These are phyloP conservation scores for Petrea volubilis DNA, from an alignment of 257 asterid species.

Conservation along the genomic window DNA sequence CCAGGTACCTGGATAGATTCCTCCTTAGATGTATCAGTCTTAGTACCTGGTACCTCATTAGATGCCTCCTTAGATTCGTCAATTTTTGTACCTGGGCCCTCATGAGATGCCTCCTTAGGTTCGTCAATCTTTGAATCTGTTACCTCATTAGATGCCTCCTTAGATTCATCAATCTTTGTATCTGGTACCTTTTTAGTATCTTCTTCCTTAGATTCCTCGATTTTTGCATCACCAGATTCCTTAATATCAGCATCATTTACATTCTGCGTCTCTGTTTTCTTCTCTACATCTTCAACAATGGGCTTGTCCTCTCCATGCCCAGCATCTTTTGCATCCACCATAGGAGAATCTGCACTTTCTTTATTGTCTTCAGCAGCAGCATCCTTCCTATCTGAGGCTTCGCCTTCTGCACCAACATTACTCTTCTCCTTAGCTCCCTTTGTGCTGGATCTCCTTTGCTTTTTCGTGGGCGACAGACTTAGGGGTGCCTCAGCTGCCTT, in stretches of 20 bases:
- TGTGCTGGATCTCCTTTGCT: slow-evolving; percentile 35
- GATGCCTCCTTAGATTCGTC: slow-evolving; percentile 16
- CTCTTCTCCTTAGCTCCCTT: slow-evolving; percentile 35
- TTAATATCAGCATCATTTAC: slow-evolving; percentile 10
- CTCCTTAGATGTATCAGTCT: slow-evolving; percentile 16
- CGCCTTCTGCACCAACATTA: slow-evolving; percentile 34
- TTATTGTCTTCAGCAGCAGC: slow-evolving; percentile 33
- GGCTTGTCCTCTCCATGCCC: slow-evolving; percentile 21
- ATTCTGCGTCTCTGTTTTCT: slow-evolving; percentile 22
- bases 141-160: slow-evolving; percentile 6
- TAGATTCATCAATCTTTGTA: not conserved
- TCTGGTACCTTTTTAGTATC: not conserved
- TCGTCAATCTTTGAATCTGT: slow-evolving; percentile 8
- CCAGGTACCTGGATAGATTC: slow-evolving; percentile 10
- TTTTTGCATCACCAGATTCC: slow-evolving; percentile 8
- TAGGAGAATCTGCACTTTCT: slow-evolving; percentile 17
- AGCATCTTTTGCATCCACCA: slow-evolving; percentile 15
- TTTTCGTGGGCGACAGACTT: slow-evolving; percentile 48
- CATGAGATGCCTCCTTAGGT: slow-evolving; percentile 7
- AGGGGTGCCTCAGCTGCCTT: slow-evolving; percentile 40
- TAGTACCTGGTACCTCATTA: not conserved
- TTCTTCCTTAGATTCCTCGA: not conserved
- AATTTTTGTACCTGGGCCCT: slow-evolving; percentile 1
- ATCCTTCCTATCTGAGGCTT: slow-evolving; percentile 27
- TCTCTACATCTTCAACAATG: slow-evolving; percentile 19